Percentiles rank a stretch among this genome's conserved stretches.
Conservation (phyloP, 2,329 filamentous ascomycete species). For the Arachnomyces sp. region DNA sequence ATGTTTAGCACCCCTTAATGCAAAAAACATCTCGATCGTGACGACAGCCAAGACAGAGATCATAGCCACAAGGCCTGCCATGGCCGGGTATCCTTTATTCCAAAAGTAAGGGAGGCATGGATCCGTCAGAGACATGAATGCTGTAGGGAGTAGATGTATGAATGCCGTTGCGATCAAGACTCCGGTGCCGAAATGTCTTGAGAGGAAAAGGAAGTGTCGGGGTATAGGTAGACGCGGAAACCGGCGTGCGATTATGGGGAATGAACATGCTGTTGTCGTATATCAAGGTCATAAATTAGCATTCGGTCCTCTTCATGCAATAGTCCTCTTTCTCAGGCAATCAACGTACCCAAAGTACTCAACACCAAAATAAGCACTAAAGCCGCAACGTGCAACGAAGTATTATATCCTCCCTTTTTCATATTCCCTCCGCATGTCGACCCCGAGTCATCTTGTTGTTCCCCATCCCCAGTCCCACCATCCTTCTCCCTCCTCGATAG, state of each 20-base stretch:
- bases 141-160: conserved; percentile 54
- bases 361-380: conserved; percentile 57
- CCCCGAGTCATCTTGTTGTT: conserved; percentile 1
- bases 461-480: background rate
- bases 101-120: conserved; percentile 68
- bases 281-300: background rate
- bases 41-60: conserved; percentile 73
- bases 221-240: conserved; percentile 54
- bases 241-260: conserved; percentile 51
- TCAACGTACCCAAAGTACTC: conserved; percentile 31
- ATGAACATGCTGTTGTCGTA: conserved; percentile 45
- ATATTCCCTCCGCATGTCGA: conserved; percentile 28
- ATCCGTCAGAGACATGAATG: conserved; percentile 52
- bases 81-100: conserved; percentile 67
- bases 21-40: conserved; percentile 80
- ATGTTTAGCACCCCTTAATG: conserved; percentile 57
- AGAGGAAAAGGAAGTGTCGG: conserved; percentile 50
- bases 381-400: conserved; percentile 58
- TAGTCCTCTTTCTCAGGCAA: background rate
- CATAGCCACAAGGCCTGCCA: conserved; percentile 78
- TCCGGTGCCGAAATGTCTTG: conserved; percentile 51
- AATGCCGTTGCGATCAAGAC: conserved; percentile 51
- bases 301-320: background rate
- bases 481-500: conserved; percentile 10
- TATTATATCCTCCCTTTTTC: conserved; percentile 49